Evolutionary conservation across 352 stramenopile genomes (phyloP), one percentile per base, ranked within the genome.

Genomic region (Aphanomyces euteiches): DNA sequence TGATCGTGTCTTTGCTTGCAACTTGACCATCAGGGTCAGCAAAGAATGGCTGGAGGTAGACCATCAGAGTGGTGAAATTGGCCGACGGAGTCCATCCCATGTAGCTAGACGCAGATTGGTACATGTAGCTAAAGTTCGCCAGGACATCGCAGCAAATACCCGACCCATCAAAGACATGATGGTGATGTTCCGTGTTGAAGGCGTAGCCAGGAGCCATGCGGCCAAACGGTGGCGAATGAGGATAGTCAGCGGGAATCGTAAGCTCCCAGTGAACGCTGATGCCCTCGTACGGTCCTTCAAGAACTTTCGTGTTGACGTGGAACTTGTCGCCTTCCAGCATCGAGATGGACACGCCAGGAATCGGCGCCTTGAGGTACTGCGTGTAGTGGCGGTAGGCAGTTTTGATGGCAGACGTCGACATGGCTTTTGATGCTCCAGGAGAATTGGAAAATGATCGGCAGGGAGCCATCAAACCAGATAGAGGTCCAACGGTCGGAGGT

Each of bases 11-110:
- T 15, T 13, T 28, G 7, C 8, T 28, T 7, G 59, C 19, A 8
- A 28, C 43, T 12, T 1, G 38, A 36, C 37, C 19, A 54, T 67
- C 59, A 28, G 59, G 59, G 21, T 67, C 59, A 36, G 59, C 59
- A 38, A 67, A 67, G 34, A 67, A 67, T 28, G 59, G 19, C 37
- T 67, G 59, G 12, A 67, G 12, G 59, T 67, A 67, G 47, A 67
- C 56, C 59, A 67, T 67, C n/a, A 67, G 59, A 8, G 37, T 54
- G 10, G 47, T 67, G 13, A 67, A 54, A 28, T 67, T 56, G 47
- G 19, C 37, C 19, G 19, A n/a, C 7, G 59, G 59, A 13, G 59
- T 67, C 59, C 59, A 67, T 7, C 59, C 59, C 7, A 8, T 15
- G 21, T 58, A 67, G 12, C 59, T 12, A 57, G 19, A 36, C 5